A percentile compares a stretch with the other conserved stretches of the same genome.
These are phyloP conservation scores for Candolleomyces efflorescens DNA, from an alignment of 768 basidiomycete species.

Conservation along the genomic window DNA sequence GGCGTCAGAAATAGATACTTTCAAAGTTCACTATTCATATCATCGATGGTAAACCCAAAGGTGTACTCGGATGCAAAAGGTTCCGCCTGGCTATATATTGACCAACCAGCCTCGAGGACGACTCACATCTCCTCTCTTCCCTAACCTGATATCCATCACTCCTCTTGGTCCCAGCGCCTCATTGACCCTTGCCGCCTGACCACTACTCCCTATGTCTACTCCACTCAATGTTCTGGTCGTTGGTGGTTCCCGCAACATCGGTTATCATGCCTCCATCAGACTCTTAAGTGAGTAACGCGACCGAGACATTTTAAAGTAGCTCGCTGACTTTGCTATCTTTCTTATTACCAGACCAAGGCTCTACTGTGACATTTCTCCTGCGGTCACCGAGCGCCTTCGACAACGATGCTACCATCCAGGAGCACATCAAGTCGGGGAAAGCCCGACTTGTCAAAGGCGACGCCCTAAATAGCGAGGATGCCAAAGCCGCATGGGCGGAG, in stretches of 20 bases:
- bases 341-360: slow-evolving; percentile 43
- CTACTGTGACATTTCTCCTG: slow-evolving; percentile 61
- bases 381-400: slow-evolving; percentile 52
- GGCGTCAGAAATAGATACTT: no score
- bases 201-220: background rate
- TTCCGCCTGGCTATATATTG: no score
- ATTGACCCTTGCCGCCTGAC: no score
- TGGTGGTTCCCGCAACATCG: slow-evolving; percentile 56
- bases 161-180: no score
- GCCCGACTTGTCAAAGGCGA: slow-evolving; percentile 59
- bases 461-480: slow-evolving; percentile 48
- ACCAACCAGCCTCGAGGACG: no score
- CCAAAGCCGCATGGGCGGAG: slow-evolving; percentile 47
- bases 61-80: no score
- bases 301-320: background rate
- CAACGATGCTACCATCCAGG: slow-evolving; percentile 46
- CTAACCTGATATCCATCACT: no score
- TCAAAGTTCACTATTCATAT: no score
- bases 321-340: background rate
- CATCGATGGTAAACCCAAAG: no score
- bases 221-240: slow-evolving; percentile 38
- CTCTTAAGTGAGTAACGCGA: slow-evolving; percentile 40
- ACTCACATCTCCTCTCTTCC: no score
- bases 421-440: slow-evolving; percentile 43
- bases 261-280: slow-evolving; percentile 44